Base-by-base conservation (phyloP, 768 basidiomycete species). In the Tylopilus rubrobrunneus region DNA sequence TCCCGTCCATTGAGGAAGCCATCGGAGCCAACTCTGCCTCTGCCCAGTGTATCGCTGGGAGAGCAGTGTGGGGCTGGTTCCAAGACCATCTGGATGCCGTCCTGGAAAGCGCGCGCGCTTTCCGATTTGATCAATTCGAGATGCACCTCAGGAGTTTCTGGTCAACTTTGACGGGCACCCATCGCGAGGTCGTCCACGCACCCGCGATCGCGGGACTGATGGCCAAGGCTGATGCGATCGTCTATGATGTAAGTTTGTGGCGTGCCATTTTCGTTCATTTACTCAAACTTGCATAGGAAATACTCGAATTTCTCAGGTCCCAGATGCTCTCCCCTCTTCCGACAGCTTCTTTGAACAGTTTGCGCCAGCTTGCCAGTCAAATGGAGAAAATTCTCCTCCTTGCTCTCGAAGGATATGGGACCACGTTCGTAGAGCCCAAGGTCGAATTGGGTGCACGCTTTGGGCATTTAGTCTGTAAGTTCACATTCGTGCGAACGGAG, bases 11-110 rank as follows among this genome's bases (percentile, higher is more conserved):
- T 58, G 90, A 90, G 56, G 91, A 93, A 71, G 89, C 89, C 21
- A 80, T 92, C 37, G 86, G 85, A 45, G 76, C 81, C 27, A 85
- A 76, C 62, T 86, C 87, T 11, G 81, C 85, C n/a, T 82, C 89
- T 44, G 76, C 88, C 28, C 86, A 92, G 61, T 81, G 84, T 51
- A 78, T 90, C 21, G 85, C 86, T 56, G 92, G 89, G 28, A 82
- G 88, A 60, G 89, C 91, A 69, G 88, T 92, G 7, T 96, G 93
- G 93, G 80, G 77, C 29, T 91, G 89, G 86, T 96, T 96, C 77
- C 87, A 89, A 69, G 87, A 92, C 53, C 93, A 96, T 74, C 77
- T 93, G 56, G 91, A 95, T 70, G 76, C 85, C 1, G 77, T 95
- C 45, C 73, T 93, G 31, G 89, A 92, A 60, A 86, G 82, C 61